A percentile compares a stretch with the other conserved stretches of the same genome.
Evolutionary conservation across 176 grass and related monocot species (phyloP).

Genomic region (Carex cristatella): DNA sequence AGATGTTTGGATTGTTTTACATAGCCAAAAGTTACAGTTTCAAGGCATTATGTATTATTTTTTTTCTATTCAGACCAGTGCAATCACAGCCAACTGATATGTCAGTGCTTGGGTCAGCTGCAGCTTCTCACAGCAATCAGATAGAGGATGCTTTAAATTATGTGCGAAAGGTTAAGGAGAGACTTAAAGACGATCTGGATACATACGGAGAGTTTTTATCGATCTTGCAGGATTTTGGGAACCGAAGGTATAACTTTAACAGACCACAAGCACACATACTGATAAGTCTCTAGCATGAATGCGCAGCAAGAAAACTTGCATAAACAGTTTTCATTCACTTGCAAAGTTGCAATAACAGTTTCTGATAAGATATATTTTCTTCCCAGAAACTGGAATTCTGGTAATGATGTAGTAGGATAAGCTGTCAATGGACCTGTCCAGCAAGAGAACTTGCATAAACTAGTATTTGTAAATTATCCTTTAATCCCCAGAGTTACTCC

Average conservation of each 20-base stretch:
- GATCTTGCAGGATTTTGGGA: constrained; percentile 87
- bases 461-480: not conserved
- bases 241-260: constrained; percentile 40
- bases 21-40: not conserved
- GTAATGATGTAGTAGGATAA: not conserved
- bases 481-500: not conserved
- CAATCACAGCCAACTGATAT: constrained; percentile 5
- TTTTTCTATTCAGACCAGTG: not conserved
- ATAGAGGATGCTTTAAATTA: constrained; percentile 73
- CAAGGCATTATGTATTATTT: not conserved
- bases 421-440: not conserved
- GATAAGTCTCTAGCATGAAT: not conserved
- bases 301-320: not conserved
- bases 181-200: constrained; percentile 68
- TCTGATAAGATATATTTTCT: not conserved
- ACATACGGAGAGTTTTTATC: constrained; percentile 80
- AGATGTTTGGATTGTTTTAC: not conserved
- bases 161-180: constrained; percentile 75
- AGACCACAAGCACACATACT: not conserved
- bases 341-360: not conserved
- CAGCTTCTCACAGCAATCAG: constrained; percentile 15
- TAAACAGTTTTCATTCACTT: not conserved
- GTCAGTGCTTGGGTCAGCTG: not conserved
- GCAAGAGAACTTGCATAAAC: not conserved
- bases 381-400: not conserved